Evolutionary conservation across 2,329 filamentous ascomycete genomes (phyloP), one percentile per base, ranked within the genome.

Genomic region (Thermothelomyces thermophilus): DNA sequence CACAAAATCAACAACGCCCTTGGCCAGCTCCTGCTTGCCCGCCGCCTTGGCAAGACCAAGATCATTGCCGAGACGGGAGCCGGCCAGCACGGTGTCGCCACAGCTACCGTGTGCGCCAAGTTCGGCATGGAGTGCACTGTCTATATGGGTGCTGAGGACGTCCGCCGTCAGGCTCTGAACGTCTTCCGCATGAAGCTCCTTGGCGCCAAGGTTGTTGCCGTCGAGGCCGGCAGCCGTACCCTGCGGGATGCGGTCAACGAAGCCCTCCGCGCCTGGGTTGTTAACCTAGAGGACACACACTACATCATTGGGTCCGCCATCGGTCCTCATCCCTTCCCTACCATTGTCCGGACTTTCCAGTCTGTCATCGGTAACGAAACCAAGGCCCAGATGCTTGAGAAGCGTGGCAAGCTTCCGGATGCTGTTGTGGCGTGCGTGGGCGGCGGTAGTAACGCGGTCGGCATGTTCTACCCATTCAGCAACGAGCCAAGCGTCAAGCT

Each of bases 1-100:
- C 93, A 98, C 77, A 98, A 98, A 79, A 97, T 98, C 76, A 98
- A 98, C 76, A 98, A 98, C 63, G 93, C 93, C 0, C 75, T 98
- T 8, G 93, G 93, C 2, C 93, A 98, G 69, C 83, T 96, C 42
- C 79, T 98, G 13, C 73, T 98, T 34, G 93, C 93, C 1, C 79
- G 79, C 60, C 78, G 89, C 55, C 72, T 98, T 42, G 93, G 93
- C 44, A 98, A 98, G 79, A 96, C 84, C 5, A 86, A 90, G 67
- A 97, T 98, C 62, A 98, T 98, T 60, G 93, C 93, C 42, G 93
- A 98, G 73, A 98, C 93, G 14, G 93, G 93, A 59, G 93, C 93
- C 47, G 93, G 93, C 16, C 93, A 98, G 72, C 93, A 98, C 70
- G 93, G 93, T 73, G 93, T 98, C 33, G 93, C 93, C 2, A 97